These are phyloP conservation scores for Bombardia bombarda DNA, from an alignment of 495 filamentous ascomycete genomes.

Conservation along the genomic window DNA sequence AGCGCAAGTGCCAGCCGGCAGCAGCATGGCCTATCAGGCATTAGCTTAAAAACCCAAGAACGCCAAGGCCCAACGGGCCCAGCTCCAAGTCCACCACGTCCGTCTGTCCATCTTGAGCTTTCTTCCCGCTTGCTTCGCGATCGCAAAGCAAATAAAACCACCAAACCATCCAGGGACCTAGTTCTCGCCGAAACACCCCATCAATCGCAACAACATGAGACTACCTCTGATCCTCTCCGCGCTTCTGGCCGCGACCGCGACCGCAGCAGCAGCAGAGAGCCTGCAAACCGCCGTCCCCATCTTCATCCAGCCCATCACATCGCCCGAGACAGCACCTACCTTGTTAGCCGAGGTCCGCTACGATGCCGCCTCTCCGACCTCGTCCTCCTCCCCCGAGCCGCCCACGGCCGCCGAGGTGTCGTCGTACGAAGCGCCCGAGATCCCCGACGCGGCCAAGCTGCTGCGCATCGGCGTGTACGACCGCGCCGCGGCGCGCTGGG, in stretches of 20 bases:
- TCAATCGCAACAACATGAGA: too few species aligned
- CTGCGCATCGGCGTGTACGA: slow-evolving; percentile 45
- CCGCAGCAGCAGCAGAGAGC: slow-evolving; percentile 4
- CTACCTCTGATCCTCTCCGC: slow-evolving; percentile 10
- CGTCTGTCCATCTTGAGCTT: too few species aligned
- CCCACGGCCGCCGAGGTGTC: slow-evolving; percentile 24
- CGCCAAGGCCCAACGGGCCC: too few species aligned
- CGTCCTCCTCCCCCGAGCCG: neutral
- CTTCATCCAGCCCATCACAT: slow-evolving; percentile 37
- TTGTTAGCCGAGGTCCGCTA: slow-evolving; percentile 42
- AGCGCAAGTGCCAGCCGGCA: too few species aligned
- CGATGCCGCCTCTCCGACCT: slow-evolving; percentile 19
- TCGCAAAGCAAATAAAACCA: too few species aligned
- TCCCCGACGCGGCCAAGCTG: slow-evolving; percentile 28
- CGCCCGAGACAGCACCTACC: slow-evolving; percentile 19
- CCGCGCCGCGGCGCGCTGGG: slow-evolving; percentile 28
- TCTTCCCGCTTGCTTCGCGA: too few species aligned
- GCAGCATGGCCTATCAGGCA: too few species aligned
- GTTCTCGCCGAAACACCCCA: too few species aligned
- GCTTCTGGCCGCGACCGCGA: slow-evolving; percentile 20
- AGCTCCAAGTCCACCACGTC: too few species aligned
- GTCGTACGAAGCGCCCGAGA: slow-evolving; percentile 40
- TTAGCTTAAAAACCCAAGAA: too few species aligned
- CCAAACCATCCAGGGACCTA: too few species aligned
- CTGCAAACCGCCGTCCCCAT: slow-evolving; percentile 27